Conservation (phyloP, 805 yeast species). For the Cyberlindnera mycetangii region DNA sequence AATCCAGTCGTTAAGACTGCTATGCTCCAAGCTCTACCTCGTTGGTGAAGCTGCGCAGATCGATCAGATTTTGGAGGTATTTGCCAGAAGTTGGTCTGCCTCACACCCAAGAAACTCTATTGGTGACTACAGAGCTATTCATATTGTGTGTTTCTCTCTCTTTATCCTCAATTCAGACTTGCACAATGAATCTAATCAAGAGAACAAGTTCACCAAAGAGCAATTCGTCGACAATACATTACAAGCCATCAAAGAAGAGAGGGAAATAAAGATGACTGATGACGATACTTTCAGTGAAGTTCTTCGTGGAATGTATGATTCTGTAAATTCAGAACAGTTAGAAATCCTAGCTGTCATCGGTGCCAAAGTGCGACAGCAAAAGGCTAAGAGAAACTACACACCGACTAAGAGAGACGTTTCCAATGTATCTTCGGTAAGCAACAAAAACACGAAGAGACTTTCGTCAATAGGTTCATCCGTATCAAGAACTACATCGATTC, state of each 20-base stretch:
- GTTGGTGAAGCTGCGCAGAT: constrained; percentile 83
- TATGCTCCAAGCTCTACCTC: constrained; percentile 67
- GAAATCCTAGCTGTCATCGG: constrained; percentile 14
- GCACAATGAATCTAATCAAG: constrained; percentile 47
- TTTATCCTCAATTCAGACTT: constrained; percentile 74
- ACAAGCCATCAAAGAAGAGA: constrained; percentile 38
- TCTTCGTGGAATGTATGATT: constrained; percentile 35
- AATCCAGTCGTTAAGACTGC: constrained; percentile 50
- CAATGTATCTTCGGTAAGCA: constrained; percentile 23
- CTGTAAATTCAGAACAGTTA: constrained; percentile 27
- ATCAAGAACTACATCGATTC: constrained; percentile 8
- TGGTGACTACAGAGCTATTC: constrained; percentile 56
- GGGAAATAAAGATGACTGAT: constrained; percentile 1
- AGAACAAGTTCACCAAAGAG: constrained; percentile 37
- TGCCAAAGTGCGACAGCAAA: constrained; percentile 9
- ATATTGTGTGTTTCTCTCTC: constrained; percentile 68
- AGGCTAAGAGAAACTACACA: constrained; percentile 11
- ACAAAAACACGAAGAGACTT: constrained; percentile 21
- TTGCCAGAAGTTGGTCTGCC: constrained; percentile 60
- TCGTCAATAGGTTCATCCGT: constrained; percentile 26
- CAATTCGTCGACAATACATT: constrained; percentile 50
- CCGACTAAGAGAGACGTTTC: constrained; percentile 14
- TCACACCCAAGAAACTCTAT: constrained; percentile 47
- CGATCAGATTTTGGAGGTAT: constrained; percentile 67
- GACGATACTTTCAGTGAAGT: constrained; percentile 13